Percentiles rank a stretch among this genome's conserved stretches.
Conservation (phyloP, 306 rosid genomes). For the Styphnolobium japonicum region DNA sequence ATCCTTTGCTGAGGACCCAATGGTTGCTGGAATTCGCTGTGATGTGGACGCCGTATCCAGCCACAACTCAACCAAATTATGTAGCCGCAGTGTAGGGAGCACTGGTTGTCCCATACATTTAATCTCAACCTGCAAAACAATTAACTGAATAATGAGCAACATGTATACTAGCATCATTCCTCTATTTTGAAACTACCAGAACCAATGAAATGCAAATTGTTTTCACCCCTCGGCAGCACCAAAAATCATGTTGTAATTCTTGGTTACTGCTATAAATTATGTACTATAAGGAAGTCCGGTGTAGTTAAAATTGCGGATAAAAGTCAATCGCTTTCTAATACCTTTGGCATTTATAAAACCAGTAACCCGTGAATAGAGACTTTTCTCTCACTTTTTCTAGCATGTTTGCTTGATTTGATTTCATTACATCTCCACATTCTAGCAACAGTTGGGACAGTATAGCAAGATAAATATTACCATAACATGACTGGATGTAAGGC, state of each 20-base stretch:
- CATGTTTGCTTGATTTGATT: background rate
- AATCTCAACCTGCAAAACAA: constrained; percentile 70
- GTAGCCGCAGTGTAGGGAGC: constrained; percentile 60
- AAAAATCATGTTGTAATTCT: background rate
- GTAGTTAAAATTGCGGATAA: background rate
- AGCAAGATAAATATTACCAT: background rate
- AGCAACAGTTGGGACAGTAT: background rate
- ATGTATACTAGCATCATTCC: background rate
- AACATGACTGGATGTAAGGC: background rate
- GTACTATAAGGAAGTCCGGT: background rate
- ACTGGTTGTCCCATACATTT: constrained; percentile 92
- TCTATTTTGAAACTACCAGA: background rate
- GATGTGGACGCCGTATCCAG: constrained; percentile 59
- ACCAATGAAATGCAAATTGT: background rate
- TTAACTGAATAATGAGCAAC: background rate
- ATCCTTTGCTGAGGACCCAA: constrained; percentile 92
- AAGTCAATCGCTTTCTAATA: background rate
- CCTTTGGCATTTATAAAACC: background rate
- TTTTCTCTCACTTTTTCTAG: background rate
- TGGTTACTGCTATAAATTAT: background rate
- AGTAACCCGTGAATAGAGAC: background rate
- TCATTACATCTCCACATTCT: background rate
- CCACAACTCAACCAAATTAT: constrained; percentile 80
- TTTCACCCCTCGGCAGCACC: background rate
- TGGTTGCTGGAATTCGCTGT: constrained; percentile 54